phyloP scores from a whole-genome alignment of 768 basidiomycete genomes.

The Cystofilobasidium ferigula region DNA sequence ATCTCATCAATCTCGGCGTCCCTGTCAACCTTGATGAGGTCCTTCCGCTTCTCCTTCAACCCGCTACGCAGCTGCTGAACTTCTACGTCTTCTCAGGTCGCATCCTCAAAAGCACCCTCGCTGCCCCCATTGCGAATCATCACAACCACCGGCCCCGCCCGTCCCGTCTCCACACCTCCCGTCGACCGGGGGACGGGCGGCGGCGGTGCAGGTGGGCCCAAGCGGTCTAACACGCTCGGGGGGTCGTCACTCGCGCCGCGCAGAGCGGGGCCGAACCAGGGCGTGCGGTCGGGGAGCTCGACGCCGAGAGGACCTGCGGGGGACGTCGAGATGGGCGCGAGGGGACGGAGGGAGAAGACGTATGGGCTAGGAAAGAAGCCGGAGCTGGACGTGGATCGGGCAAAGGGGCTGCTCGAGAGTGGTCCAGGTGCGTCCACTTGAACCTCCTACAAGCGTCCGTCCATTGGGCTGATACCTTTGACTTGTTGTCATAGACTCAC shows the following conservation, averaged over 20 bases:
- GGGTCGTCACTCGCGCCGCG: constrained; percentile 28
- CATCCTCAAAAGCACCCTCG: constrained; percentile 33
- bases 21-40: constrained; percentile 94
- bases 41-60: constrained; percentile 42
- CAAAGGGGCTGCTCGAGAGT: constrained; percentile 55
- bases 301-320: constrained; percentile 14
- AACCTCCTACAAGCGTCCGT: not conserved
- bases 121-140: constrained; percentile 72
- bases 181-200: not conserved
- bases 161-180: constrained; percentile 17
- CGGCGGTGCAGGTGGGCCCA: too few species aligned
- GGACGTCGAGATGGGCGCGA: constrained; percentile 15
- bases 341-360: constrained; percentile 23
- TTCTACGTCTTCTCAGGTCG: constrained; percentile 28
- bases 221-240: constrained; percentile 30
- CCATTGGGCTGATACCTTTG: too few species aligned
- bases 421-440: constrained; percentile 50
- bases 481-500: not conserved
- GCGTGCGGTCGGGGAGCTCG: not conserved
- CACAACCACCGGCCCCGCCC: constrained; percentile 45
- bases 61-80: constrained; percentile 39
- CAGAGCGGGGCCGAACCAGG: constrained; percentile 34
- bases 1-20: constrained; percentile 80
- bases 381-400: constrained; percentile 55
- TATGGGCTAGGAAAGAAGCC: constrained; percentile 65